Percentiles rank a stretch among this genome's conserved stretches.
Evolutionary conservation across 768 basidiomycete species (phyloP).

Genomic region (Mycena leptocephala): DNA sequence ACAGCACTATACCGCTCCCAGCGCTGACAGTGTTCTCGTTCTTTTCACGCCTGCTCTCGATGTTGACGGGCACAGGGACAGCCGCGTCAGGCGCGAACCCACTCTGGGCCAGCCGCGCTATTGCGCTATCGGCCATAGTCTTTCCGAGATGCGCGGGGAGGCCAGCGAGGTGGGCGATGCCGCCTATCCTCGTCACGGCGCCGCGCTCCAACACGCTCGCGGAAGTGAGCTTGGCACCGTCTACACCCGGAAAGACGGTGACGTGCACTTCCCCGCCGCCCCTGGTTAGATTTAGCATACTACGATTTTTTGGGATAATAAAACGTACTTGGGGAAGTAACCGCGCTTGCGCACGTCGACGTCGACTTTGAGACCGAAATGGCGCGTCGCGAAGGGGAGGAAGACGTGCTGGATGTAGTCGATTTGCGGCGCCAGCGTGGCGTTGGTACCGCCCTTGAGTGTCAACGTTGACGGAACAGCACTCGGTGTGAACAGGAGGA

Average conservation of each 20-base stretch:
- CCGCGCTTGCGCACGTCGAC: constrained; percentile 73
- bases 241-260: constrained; percentile 58
- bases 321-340: constrained; percentile 70
- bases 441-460: constrained; percentile 83
- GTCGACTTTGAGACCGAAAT: constrained; percentile 65
- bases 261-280: constrained; percentile 78
- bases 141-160: constrained; percentile 71
- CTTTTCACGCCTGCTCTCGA: constrained; percentile 59
- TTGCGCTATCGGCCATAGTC: constrained; percentile 72
- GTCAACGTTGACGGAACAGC: constrained; percentile 61
- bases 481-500: constrained; percentile 70
- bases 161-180: constrained; percentile 78
- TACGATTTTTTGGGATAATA: not conserved
- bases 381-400: constrained; percentile 76
- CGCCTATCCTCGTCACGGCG: constrained; percentile 63
- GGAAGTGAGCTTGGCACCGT: constrained; percentile 54
- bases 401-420: constrained; percentile 80
- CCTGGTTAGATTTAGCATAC: not conserved
- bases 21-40: constrained; percentile 66
- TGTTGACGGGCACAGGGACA: constrained; percentile 53
- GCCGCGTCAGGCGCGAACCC: constrained; percentile 48
- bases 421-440: constrained; percentile 79
- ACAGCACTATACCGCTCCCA: constrained; percentile 82
- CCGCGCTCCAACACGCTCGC: constrained; percentile 74
- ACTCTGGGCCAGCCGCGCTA: constrained; percentile 54